Evolutionary conservation across 2,329 filamentous ascomycete genomes (phyloP).

Genomic region (Colletotrichum echinochloae): DNA sequence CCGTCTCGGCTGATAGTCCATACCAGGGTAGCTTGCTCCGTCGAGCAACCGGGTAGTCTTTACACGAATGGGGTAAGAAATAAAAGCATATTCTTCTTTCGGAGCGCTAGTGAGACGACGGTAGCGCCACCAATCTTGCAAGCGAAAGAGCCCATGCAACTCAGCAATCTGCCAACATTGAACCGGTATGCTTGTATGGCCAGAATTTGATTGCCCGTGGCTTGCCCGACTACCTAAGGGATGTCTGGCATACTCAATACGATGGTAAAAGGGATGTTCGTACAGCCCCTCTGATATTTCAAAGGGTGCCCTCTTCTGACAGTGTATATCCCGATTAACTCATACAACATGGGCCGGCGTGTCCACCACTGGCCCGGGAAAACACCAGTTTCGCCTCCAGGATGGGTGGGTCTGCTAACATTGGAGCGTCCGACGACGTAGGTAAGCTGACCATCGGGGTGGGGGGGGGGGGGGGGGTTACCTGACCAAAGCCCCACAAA

Average conservation of each 20-base stretch:
- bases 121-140: background rate
- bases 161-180: too few species aligned
- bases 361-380: background rate
- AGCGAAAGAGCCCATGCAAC: background rate
- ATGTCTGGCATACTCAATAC: too few species aligned
- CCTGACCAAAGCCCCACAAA: too few species aligned
- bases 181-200: background rate
- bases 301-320: background rate
- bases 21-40: background rate
- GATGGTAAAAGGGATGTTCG: background rate
- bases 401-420: slow-evolving; percentile 19
- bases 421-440: background rate
- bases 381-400: background rate
- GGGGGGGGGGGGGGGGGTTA: too few species aligned
- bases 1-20: background rate
- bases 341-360: background rate
- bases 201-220: background rate
- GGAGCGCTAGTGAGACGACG: background rate
- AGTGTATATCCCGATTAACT: background rate
- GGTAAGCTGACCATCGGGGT: too few species aligned
- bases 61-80: background rate
- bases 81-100: background rate
- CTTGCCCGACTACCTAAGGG: background rate
- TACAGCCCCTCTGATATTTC: background rate
- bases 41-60: background rate